These are phyloP conservation scores for Fusarium tjaetaba DNA, from an alignment of 2,329 filamentous ascomycete genomes.

Conservation along the genomic window DNA sequence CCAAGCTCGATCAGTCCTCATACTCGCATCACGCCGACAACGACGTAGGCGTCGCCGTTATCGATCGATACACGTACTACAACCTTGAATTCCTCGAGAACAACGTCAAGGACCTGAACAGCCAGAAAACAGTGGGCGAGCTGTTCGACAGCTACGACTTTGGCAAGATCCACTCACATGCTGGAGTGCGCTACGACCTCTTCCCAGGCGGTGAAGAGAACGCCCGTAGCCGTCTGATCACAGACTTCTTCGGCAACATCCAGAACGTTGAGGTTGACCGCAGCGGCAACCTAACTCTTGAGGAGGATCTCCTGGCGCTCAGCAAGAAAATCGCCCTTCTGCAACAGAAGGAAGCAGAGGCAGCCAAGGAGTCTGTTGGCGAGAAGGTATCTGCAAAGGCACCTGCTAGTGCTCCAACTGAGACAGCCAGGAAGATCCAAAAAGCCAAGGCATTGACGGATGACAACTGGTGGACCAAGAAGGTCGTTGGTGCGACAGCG, in stretches of 20 bases:
- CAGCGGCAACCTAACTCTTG: conserved; percentile 65
- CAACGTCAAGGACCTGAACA: conserved; percentile 84
- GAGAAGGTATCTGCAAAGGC: conserved; percentile 41
- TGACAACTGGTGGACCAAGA: conserved; percentile 74
- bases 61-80: conserved; percentile 98
- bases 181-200: conserved; percentile 94
- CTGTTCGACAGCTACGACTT: conserved; percentile 97
- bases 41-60: conserved; percentile 97
- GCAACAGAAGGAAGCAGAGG: conserved; percentile 59
- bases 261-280: conserved; percentile 93
- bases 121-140: conserved; percentile 90
- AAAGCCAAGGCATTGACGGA: conserved; percentile 69
- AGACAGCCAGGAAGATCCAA: conserved; percentile 45
- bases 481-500: conserved; percentile 68
- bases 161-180: conserved; percentile 91
- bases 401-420: conserved; percentile 44
- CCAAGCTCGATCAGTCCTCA: conserved; percentile 92
- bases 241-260: conserved; percentile 98
- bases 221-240: conserved; percentile 82
- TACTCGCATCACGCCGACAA: conserved; percentile 99
- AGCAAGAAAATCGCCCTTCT: conserved; percentile 71
- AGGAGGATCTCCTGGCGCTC: conserved; percentile 81
- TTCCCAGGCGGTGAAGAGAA: conserved; percentile 84
- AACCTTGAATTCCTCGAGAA: conserved; percentile 96
- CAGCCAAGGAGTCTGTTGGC: conserved; percentile 45